Base-by-base conservation (phyloP, 768 basidiomycete species). In the Solioccasus polychromus region DNA sequence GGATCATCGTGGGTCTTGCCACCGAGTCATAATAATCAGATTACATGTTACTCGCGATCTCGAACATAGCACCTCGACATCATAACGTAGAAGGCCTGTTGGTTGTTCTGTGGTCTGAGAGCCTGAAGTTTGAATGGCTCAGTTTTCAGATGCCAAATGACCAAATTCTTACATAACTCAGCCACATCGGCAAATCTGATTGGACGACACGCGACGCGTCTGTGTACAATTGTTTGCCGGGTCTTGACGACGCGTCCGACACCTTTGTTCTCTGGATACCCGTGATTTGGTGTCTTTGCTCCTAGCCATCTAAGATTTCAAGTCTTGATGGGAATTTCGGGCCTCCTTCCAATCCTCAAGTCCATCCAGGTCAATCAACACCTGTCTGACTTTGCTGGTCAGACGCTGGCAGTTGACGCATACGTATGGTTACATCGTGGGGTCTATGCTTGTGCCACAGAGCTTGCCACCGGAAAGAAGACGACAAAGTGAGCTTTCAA, bases 381-480 rank as follows among this genome's bases (percentile, higher is more conserved):
- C 54, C 77, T 97, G 44, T 85, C 82, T 3, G 88, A 93, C 45
- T 92, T 86, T 60, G 67, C 79, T 36, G 92, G 90, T 12, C 82
- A 92, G 62, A 90, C 84, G 2, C 68, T 98, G 28, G 95, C 90
- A 1, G 84, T 98, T 31, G 95, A 98, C 70, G 94, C 84, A 32
- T 99, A 99, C 64, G 93, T 92, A 45, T 93, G 91, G 91, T 71
- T 94, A 30, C 91, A 93, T 59, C 80, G 84, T 57, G 95, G 93
- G 8, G 81, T 89, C 7, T 92, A 88, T 62, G 75, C 87, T 1
- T 99, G 96, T 69, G 88, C 95, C 36, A 80, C 87, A 10, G 92
- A 97, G 50, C 68, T 99, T 35, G 93, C 92, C 10, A 88, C 83
- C 0, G 92, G 92, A 14, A 85, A 82, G 64, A 70, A 66, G 44